Conservation (phyloP, 2,329 filamentous ascomycete species). For the Tolypocladium album region DNA sequence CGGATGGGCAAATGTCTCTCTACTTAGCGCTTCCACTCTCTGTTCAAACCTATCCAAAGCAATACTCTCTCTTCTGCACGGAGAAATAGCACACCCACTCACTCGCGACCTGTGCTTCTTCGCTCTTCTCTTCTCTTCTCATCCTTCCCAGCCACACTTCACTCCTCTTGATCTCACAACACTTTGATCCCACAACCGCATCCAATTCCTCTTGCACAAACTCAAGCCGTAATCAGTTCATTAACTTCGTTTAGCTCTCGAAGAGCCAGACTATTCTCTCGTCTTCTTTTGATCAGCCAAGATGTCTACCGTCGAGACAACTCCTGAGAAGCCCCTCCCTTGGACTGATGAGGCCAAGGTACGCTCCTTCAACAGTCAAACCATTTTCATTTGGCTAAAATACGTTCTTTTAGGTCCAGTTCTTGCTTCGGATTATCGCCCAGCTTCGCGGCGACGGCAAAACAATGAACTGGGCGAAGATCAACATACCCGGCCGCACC, state of each 20-base stretch:
- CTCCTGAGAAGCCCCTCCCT: constrained; percentile 11
- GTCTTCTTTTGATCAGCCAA: not conserved
- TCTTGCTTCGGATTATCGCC: constrained; percentile 23
- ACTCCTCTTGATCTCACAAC: not conserved
- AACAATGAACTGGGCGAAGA: constrained; percentile 21
- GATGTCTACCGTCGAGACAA: constrained; percentile 11
- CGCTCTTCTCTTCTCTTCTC: not conserved
- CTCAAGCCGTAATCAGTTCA: not conserved
- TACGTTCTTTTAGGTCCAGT: constrained; percentile 16
- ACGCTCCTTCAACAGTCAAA: not conserved
- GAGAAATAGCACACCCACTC: not conserved
- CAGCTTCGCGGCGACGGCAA: constrained; percentile 20
- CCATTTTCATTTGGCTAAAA: not conserved
- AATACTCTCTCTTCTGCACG: not conserved
- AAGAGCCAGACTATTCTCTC: not conserved
- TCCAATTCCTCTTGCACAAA: not conserved
- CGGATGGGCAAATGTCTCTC: not conserved
- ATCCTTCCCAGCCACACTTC: not conserved
- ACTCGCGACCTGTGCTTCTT: not conserved
- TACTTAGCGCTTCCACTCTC: not conserved
- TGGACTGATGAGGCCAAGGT: constrained; percentile 29
- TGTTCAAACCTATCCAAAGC: not conserved
- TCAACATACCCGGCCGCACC: constrained; percentile 26
- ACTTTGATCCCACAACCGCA: not conserved
- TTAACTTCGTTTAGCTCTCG: not conserved